Evolutionary conservation across 768 basidiomycete species (phyloP).

Genomic region (Auricularia heimuer): DNA sequence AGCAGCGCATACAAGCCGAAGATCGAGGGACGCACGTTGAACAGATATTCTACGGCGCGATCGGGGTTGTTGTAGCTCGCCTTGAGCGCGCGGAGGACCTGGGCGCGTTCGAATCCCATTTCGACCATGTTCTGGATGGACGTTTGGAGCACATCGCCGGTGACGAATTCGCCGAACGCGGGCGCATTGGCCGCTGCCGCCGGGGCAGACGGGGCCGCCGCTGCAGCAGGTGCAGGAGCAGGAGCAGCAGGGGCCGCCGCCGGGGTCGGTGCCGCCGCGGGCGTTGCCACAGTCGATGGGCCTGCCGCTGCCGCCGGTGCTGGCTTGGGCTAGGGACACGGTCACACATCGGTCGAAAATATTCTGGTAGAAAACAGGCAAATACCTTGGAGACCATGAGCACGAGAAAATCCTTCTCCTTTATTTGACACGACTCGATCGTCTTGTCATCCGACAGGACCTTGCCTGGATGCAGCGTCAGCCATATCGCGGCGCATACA

Average conservation of each 20-base stretch:
- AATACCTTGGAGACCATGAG: slow-evolving; percentile 94
- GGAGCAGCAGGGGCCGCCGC: slow-evolving; percentile 24
- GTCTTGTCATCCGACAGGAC: slow-evolving; percentile 83
- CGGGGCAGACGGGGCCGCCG: slow-evolving; percentile 22
- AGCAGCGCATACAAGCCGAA: slow-evolving; percentile 5
- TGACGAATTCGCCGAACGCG: slow-evolving; percentile 54
- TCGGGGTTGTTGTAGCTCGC: slow-evolving; percentile 98
- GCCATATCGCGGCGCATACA: slow-evolving; percentile 4
- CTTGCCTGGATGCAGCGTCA: slow-evolving; percentile 51
- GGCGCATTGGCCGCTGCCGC: slow-evolving; percentile 22
- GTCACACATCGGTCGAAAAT: slow-evolving; percentile 1
- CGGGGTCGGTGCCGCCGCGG: slow-evolving; percentile 25
- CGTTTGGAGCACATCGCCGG: slow-evolving; percentile 64
- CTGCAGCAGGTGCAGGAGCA: slow-evolving; percentile 26
- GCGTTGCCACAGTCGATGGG: slow-evolving; percentile 22
- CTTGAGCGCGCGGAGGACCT: slow-evolving; percentile 74
- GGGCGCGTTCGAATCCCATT: slow-evolving; percentile 88
- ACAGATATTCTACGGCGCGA: slow-evolving; percentile 94
- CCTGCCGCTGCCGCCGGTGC: slow-evolving; percentile 24
- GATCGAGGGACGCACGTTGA: slow-evolving; percentile 46
- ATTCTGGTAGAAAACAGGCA: not conserved
- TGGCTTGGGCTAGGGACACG: slow-evolving; percentile 39
- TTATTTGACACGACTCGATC: slow-evolving; percentile 79
- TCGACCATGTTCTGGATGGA: slow-evolving; percentile 79
- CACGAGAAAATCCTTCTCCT: slow-evolving; percentile 99